These are phyloP conservation scores for Kurtzmaniella quercitrusa DNA, from an alignment of 1,139 yeast species.

Conservation along the genomic window DNA sequence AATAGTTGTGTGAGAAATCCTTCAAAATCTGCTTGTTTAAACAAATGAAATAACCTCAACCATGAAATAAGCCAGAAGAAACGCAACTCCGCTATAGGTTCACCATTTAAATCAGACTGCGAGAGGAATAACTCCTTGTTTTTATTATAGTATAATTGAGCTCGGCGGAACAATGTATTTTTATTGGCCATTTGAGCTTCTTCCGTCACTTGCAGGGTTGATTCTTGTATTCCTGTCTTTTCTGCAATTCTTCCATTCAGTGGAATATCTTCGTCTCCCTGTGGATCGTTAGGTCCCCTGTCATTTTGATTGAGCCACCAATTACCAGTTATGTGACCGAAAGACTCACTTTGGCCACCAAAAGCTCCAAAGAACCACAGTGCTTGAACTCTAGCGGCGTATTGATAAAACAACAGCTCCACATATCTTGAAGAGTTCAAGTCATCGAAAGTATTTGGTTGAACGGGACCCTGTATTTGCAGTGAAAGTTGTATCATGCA, in stretches of 20 bases:
- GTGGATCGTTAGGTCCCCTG: not conserved
- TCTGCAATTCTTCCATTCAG: not conserved
- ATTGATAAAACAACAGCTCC: constrained; percentile 18
- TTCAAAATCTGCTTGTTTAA: constrained; percentile 22
- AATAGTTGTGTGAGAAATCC: constrained; percentile 23
- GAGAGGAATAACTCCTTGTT: constrained; percentile 17
- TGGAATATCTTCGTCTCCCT: not conserved
- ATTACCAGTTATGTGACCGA: not conserved
- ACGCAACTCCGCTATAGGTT: constrained; percentile 14
- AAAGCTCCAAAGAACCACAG: constrained; percentile 3
- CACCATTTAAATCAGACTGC: constrained; percentile 3
- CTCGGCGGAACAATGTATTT: constrained; percentile 19
- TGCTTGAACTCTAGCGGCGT: constrained; percentile 11
- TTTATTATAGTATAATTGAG: constrained; percentile 19
- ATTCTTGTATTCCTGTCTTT: not conserved
- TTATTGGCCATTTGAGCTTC: constrained; percentile 7
- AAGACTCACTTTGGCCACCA: not conserved
- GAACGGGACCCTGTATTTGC: constrained; percentile 13
- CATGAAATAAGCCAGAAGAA: constrained; percentile 22
- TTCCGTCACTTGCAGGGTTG: not conserved
- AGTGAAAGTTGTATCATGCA: constrained; percentile 1
- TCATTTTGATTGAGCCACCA: not conserved
- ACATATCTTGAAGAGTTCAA: constrained; percentile 16
- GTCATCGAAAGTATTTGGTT: constrained; percentile 14
- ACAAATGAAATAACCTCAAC: constrained; percentile 19